Evolutionary conservation across 2,329 filamentous ascomycete species (phyloP).

Genomic region (Proliferodiscus dingleyae): DNA sequence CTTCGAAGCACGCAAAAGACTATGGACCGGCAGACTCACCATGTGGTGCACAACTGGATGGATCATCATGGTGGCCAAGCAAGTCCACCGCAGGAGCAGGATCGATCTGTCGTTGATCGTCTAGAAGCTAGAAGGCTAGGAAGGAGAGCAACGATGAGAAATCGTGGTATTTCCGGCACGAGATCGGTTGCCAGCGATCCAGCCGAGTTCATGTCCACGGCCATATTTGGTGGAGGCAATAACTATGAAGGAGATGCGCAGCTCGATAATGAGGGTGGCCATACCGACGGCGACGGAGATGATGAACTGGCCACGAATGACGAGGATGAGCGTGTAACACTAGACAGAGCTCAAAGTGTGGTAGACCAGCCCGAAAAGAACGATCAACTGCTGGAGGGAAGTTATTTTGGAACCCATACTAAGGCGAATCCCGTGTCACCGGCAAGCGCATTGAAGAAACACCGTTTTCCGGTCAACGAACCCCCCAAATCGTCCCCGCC

Average conservation of each 20-base stretch:
- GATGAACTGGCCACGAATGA: conserved; percentile 84
- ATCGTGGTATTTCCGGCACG: conserved; percentile 40
- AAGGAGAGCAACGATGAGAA: conserved; percentile 21
- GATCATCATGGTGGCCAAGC: conserved; percentile 56
- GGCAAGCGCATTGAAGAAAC: conserved; percentile 8
- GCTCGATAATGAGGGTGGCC: background rate
- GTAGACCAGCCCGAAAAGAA: conserved; percentile 25
- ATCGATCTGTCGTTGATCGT: conserved; percentile 51
- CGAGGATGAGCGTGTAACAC: conserved; percentile 56
- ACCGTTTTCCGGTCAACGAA: background rate
- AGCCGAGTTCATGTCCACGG: conserved; percentile 53
- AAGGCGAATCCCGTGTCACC: conserved; percentile 19
- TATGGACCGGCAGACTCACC: conserved; percentile 68
- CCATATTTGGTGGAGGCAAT: conserved; percentile 17
- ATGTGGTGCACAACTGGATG: conserved; percentile 89
- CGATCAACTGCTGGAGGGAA: conserved; percentile 41
- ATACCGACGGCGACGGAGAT: conserved; percentile 55
- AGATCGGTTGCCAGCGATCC: conserved; percentile 60
- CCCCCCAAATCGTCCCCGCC: conserved; percentile 17
- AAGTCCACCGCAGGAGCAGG: conserved; percentile 55
- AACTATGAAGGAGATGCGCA: conserved; percentile 5
- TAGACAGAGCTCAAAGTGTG: conserved; percentile 35
- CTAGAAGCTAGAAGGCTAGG: conserved; percentile 43
- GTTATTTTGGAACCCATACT: conserved; percentile 52
- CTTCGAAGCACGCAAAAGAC: conserved; percentile 55